Evolutionary conservation across 805 yeast species (phyloP).

Genomic region (Metschnikowia proteae): DNA sequence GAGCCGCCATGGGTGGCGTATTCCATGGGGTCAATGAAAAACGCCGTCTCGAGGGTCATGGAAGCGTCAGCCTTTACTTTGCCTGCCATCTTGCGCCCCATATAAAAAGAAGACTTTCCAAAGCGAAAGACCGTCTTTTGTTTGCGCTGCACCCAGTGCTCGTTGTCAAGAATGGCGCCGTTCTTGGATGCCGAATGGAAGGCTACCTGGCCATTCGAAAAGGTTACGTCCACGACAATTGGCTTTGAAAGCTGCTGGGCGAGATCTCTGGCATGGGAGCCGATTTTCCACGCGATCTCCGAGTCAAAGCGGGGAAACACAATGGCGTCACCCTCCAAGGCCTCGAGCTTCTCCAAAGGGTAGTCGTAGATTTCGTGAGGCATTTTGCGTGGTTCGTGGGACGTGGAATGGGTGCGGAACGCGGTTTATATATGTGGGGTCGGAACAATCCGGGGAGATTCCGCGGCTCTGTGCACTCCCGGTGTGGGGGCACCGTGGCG

Average conservation of each 20-base stretch:
- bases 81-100: slow-evolving; percentile 41
- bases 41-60: slow-evolving; percentile 33
- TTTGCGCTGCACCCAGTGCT: slow-evolving; percentile 51
- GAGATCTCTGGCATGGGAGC: slow-evolving; percentile 35
- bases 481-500: background rate
- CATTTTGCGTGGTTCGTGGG: slow-evolving; percentile 1
- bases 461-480: background rate
- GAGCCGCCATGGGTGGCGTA: slow-evolving; percentile 58
- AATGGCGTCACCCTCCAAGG: slow-evolving; percentile 15
- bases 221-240: slow-evolving; percentile 47
- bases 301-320: slow-evolving; percentile 26
- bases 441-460: background rate
- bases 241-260: slow-evolving; percentile 30
- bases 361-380: slow-evolving; percentile 6
- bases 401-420: background rate
- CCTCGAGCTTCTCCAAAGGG: slow-evolving; percentile 8
- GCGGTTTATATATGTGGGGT: background rate
- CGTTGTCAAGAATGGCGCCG: slow-evolving; percentile 48
- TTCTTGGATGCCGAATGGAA: slow-evolving; percentile 41
- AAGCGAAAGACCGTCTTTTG: slow-evolving; percentile 46
- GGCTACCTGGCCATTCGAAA: slow-evolving; percentile 42
- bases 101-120: slow-evolving; percentile 44
- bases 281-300: slow-evolving; percentile 46
- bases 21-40: slow-evolving; percentile 38
- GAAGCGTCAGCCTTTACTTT: slow-evolving; percentile 19